phyloP scores from a whole-genome alignment of 331 rosid genomes.

The Quercus lobata region DNA sequence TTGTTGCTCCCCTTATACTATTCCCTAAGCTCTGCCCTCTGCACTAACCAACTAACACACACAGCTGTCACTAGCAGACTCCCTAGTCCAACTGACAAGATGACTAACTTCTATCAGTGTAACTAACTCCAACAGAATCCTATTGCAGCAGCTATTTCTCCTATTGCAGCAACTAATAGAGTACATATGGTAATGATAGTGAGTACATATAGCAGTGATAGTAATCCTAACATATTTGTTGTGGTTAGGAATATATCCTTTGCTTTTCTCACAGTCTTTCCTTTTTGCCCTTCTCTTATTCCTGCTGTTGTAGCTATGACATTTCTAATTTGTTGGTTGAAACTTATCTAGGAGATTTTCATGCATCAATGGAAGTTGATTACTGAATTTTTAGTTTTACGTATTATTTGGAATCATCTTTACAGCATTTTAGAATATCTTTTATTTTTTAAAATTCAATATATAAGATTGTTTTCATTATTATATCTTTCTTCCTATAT shows the following conservation, averaged over 20 bases:
- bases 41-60: too few relatives aligned
- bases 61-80: too few relatives aligned
- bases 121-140: too few relatives aligned
- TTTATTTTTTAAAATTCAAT: not conserved
- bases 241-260: conserved; percentile 5
- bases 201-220: too few relatives aligned
- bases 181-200: too few relatives aligned
- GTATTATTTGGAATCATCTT: not conserved
- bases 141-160: too few relatives aligned
- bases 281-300: not conserved
- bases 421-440: not conserved
- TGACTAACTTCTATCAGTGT: too few relatives aligned
- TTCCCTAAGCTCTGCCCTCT: too few relatives aligned
- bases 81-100: too few relatives aligned
- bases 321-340: not conserved
- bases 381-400: not conserved
- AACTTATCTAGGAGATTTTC: not conserved
- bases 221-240: not conserved
- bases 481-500: not conserved
- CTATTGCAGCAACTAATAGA: too few relatives aligned
- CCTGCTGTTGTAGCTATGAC: not conserved
- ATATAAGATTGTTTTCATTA: not conserved
- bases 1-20: too few relatives aligned
- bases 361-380: not conserved
- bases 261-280: not conserved